These are phyloP conservation scores for Dactylella cylindrospora DNA, from an alignment of 2,329 filamentous ascomycete genomes.

Conservation along the genomic window DNA sequence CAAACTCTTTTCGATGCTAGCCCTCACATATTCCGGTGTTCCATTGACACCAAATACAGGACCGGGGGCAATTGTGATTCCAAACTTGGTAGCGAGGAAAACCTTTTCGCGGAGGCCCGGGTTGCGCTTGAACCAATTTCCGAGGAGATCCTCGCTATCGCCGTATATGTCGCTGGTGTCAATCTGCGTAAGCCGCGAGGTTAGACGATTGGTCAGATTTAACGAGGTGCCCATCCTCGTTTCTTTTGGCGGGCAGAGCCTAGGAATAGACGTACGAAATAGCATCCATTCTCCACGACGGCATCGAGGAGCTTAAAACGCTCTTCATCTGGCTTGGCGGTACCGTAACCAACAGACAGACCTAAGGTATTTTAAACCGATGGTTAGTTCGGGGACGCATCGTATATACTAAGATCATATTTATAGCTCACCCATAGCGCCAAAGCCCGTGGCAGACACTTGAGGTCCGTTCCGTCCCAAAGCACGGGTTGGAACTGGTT, in stretches of 20 bases:
- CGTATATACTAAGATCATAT: background rate
- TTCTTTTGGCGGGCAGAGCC: slow-evolving; percentile 51
- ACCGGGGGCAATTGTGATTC: slow-evolving; percentile 47
- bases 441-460: slow-evolving; percentile 50
- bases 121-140: slow-evolving; percentile 54
- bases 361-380: slow-evolving; percentile 37
- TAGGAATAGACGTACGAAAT: slow-evolving; percentile 52
- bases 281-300: slow-evolving; percentile 54
- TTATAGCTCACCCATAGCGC: slow-evolving; percentile 49
- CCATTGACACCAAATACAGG: slow-evolving; percentile 13
- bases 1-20: slow-evolving; percentile 52
- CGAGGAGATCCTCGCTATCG: slow-evolving; percentile 56
- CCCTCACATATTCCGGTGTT: slow-evolving; percentile 34
- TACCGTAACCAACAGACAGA: slow-evolving; percentile 50
- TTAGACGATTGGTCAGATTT: slow-evolving; percentile 46
- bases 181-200: slow-evolving; percentile 40
- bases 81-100: slow-evolving; percentile 61
- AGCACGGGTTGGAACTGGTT: slow-evolving; percentile 46
- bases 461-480: slow-evolving; percentile 50
- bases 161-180: slow-evolving; percentile 52
- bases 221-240: background rate
- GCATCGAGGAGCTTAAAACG: slow-evolving; percentile 55
- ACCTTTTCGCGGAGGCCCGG: slow-evolving; percentile 57
- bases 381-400: background rate
- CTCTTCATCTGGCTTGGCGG: slow-evolving; percentile 52